Percentiles rank a stretch among this genome's conserved stretches.
phyloP scores from a whole-genome alignment of 768 basidiomycete genomes.

The Xerocomellus dryophilus region DNA sequence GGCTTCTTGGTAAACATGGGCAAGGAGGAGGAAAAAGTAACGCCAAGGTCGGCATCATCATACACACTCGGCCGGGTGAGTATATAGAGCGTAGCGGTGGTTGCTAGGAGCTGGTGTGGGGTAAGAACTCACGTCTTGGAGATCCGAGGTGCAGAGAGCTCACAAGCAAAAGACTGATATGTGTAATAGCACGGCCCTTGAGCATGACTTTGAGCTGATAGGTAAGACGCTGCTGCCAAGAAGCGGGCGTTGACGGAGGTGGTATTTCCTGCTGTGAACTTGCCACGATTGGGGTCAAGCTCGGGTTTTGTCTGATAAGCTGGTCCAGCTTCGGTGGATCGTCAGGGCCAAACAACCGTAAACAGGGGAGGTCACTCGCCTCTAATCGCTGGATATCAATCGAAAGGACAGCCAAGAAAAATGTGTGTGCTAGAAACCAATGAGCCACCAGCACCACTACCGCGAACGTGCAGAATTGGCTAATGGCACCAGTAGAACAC shows the following conservation, averaged over 20 bases:
- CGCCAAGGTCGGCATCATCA: slow-evolving; percentile 23
- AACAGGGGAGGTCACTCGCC: slow-evolving; percentile 35
- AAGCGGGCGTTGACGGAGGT: slow-evolving; percentile 14
- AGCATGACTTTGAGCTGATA: slow-evolving; percentile 43
- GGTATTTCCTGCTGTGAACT: slow-evolving; percentile 23
- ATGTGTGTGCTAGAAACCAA: slow-evolving; percentile 96
- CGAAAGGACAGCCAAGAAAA: slow-evolving; percentile 90
- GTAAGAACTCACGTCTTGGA: not conserved
- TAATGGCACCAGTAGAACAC: slow-evolving; percentile 74
- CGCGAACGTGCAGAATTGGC: slow-evolving; percentile 91
- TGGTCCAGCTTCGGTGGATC: slow-evolving; percentile 64
- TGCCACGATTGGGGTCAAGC: slow-evolving; percentile 45
- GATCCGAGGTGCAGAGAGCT: slow-evolving; percentile 17
- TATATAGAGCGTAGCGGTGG: slow-evolving; percentile 72
- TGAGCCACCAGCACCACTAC: slow-evolving; percentile 93
- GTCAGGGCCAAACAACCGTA: slow-evolving; percentile 9
- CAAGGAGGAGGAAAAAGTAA: slow-evolving; percentile 19
- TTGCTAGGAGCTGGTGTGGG: slow-evolving; percentile 61
- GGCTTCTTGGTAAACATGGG: slow-evolving; percentile 35
- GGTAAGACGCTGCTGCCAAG: slow-evolving; percentile 34
- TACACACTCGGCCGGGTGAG: slow-evolving; percentile 55
- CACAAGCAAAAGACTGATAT: slow-evolving; percentile 79
- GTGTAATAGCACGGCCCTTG: slow-evolving; percentile 67
- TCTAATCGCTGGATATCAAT: slow-evolving; percentile 96
- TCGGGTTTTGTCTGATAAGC: slow-evolving; percentile 71